phyloP scores from a whole-genome alignment of 495 filamentous ascomycete genomes.

The Talaromyces ruber region DNA sequence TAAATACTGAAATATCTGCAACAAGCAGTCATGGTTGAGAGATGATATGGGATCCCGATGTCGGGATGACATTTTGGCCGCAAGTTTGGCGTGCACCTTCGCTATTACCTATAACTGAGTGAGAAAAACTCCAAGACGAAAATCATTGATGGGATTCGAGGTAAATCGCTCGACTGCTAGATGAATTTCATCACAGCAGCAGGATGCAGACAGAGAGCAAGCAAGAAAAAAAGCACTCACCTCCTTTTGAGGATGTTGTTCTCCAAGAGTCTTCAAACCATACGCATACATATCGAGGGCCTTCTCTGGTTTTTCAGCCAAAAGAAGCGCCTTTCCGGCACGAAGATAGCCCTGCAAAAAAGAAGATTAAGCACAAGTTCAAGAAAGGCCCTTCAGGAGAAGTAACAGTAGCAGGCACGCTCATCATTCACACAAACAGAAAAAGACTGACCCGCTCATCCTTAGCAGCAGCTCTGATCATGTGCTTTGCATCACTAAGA shows the following conservation, averaged over 20 bases:
- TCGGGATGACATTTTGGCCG: constrained; percentile 19
- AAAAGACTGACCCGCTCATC: constrained; percentile 34
- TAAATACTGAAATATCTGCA: constrained; percentile 34
- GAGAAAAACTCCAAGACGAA: not conserved
- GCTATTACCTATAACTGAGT: constrained; percentile 27
- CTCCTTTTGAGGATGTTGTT: constrained; percentile 32
- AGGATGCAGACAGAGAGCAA: not conserved
- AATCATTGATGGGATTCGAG: not conserved
- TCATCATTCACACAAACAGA: not conserved
- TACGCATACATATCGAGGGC: constrained; percentile 55
- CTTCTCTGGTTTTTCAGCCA: constrained; percentile 42
- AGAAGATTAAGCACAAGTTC: not conserved
- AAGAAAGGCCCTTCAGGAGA: not conserved
- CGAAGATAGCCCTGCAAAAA: constrained; percentile 53
- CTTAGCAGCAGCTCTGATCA: constrained; percentile 44
- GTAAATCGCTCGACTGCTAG: not conserved
- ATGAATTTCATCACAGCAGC: not conserved
- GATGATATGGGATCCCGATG: constrained; percentile 35
- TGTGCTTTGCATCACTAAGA: constrained; percentile 48
- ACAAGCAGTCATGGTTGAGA: constrained; percentile 41
- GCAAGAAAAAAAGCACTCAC: constrained; percentile 20
- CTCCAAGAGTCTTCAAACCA: constrained; percentile 41
- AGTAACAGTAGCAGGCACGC: not conserved
- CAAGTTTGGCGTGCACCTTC: constrained; percentile 36
- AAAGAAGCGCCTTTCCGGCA: constrained; percentile 50